Conservation (phyloP, 352 stramenopile species). For the Pythium scleroteichum region DNA sequence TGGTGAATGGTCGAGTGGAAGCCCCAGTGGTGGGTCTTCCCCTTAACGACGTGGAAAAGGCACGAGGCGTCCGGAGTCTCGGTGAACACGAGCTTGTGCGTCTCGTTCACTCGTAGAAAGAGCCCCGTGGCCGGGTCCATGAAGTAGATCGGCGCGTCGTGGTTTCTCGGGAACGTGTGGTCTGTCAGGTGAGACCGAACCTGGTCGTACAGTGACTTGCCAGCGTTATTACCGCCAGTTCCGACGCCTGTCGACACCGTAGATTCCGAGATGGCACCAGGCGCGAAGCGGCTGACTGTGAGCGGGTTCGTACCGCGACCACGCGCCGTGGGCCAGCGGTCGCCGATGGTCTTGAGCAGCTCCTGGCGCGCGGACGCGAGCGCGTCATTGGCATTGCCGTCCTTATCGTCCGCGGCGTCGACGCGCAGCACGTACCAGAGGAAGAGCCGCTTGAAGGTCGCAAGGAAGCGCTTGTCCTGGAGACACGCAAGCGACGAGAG, state of each 20-base stretch:
- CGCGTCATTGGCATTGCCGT: conserved; percentile 21
- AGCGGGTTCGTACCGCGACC: conserved; percentile 12
- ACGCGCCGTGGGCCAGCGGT: conserved; percentile 35
- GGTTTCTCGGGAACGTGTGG: conserved; percentile 44
- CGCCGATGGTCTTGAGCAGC: conserved; percentile 45
- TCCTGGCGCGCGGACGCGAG: conserved; percentile 39
- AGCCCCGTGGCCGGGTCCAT: conserved; percentile 55
- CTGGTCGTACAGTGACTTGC: conserved; percentile 72
- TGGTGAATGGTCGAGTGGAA: conserved; percentile 64
- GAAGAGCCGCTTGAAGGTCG: conserved; percentile 35
- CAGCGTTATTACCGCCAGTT: conserved; percentile 16
- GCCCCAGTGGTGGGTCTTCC: conserved; percentile 84
- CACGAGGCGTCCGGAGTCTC: conserved; percentile 57
- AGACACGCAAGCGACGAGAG: conserved; percentile 44
- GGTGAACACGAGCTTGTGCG: conserved; percentile 72
- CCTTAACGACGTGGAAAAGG: conserved; percentile 69
- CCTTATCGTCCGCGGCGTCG: conserved; percentile 17
- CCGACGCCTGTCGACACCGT: conserved; percentile 7
- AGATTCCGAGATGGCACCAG: neutral
- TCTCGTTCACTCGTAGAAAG: conserved; percentile 60
- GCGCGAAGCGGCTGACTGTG: conserved; percentile 19
- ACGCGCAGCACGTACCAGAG: conserved; percentile 22
- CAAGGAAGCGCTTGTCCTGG: conserved; percentile 40
- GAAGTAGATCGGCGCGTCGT: conserved; percentile 65
- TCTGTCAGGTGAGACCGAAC: conserved; percentile 56